Base-by-base conservation (phyloP, 1,139 yeast genomes). In the Zygosaccharomyces pseudobailii region DNA sequence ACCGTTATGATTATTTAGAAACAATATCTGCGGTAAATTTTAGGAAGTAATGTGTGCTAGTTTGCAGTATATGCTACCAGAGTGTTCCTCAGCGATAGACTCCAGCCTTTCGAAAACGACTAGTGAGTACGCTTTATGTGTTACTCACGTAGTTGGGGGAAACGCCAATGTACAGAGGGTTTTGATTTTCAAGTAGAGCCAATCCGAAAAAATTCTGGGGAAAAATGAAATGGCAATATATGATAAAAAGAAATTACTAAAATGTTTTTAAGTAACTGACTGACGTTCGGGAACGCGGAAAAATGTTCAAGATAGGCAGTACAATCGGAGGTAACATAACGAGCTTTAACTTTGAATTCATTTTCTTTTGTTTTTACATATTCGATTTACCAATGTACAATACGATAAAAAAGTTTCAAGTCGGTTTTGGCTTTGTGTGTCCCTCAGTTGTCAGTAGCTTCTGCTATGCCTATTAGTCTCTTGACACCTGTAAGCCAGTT, bases 401-500 rank as follows among this genome's bases (percentile, higher is more conserved):
- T 33, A 28, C 30, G 21, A 36, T 35, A 6, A 22, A 27, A n/a
- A 35, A 22, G 27, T 17, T 30, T n/a, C 10, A 39, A 32, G 20
- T 25, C 13, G 33, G 13, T n/a, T 30, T 19, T 19, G 33, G 33
- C 33, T 30, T 19, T 30, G 10, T 30, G 6, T 10, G 19, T 8
- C 13, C 34, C 20, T 48, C 36, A 55, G 17, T 41, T 43, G 20
- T 62, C 53, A 13, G 67, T 59, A 24, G 71, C 73, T 51, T 70
- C 73, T 2, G 70, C 79, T 82, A 92, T 86, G 52, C 85, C 87
- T 53, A 92, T 82, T 57, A 92, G 76, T 59, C 97, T 80, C 69
- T 86, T 88, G 45, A 92, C 84, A 59, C 98, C 98, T 23, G 87
- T 81, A 71, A 87, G 81, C 98, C 98, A 92, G 58, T 85, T 82